Conservation (phyloP, 2,329 filamentous ascomycete species). For the Tolypocladium capitatum region DNA sequence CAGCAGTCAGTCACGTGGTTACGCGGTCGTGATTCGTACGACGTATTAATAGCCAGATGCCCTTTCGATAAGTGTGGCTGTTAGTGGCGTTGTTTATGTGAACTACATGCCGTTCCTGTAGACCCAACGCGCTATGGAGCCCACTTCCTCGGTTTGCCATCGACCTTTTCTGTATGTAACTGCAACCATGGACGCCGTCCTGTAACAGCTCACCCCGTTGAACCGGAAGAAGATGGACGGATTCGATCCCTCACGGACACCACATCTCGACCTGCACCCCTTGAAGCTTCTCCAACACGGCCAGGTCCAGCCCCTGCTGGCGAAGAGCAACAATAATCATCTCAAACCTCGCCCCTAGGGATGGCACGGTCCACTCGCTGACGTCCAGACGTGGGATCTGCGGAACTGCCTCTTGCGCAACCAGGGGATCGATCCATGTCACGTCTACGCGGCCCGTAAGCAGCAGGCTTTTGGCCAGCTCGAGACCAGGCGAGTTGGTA, state of each 20-base stretch:
- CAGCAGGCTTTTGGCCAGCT: constrained; percentile 23
- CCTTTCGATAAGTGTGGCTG: too few relatives aligned
- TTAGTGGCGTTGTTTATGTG: too few relatives aligned
- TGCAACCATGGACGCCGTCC: too few relatives aligned
- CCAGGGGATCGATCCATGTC: constrained; percentile 29
- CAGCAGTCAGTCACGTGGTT: too few relatives aligned
- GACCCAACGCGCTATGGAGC: too few relatives aligned
- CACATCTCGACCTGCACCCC: constrained; percentile 25
- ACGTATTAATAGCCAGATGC: too few relatives aligned
- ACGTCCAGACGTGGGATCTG: constrained; percentile 24
- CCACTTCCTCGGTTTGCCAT: too few relatives aligned
- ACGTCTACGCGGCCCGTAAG: constrained; percentile 25
- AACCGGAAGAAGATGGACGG: too few relatives aligned
- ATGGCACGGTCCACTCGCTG: constrained; percentile 22
- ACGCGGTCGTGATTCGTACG: too few relatives aligned
- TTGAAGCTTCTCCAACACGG: constrained; percentile 19
- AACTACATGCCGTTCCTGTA: too few relatives aligned
- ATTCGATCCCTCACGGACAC: constrained; percentile 16
- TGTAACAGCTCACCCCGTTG: too few relatives aligned
- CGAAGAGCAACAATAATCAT: constrained; percentile 29
- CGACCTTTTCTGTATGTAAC: too few relatives aligned
- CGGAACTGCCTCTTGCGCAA: constrained; percentile 26
- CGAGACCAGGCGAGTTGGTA: constrained; percentile 33
- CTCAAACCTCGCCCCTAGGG: constrained; percentile 24
- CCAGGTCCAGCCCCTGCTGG: constrained; percentile 28